phyloP scores from a whole-genome alignment of 208 protist genomes.

The Acanthamoeba sp. region DNA sequence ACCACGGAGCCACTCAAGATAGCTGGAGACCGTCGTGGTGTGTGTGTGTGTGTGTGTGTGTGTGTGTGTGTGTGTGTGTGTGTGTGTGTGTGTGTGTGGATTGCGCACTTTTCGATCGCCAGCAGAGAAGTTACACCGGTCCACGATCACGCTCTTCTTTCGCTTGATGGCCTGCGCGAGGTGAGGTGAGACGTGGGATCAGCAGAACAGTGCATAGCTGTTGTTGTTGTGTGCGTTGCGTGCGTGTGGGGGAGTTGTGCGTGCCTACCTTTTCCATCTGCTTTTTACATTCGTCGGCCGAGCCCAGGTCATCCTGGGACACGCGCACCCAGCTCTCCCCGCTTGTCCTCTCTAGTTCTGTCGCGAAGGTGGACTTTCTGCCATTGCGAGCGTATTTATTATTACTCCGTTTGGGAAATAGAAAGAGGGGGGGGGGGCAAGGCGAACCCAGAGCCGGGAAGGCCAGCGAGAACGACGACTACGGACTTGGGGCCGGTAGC shows the following conservation, averaged over 20 bases:
- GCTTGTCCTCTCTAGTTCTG: slow-evolving; percentile 23
- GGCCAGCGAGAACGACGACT: not conserved
- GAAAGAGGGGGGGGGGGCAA: not conserved
- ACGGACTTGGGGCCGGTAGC: not conserved
- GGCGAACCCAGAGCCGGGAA: slow-evolving; percentile 4
- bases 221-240: no score
- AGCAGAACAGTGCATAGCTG: no score
- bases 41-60: no score
- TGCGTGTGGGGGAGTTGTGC: not conserved
- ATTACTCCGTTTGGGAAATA: not conserved
- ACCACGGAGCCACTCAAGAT: not conserved
- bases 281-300: slow-evolving; percentile 31
- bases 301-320: slow-evolving; percentile 49
- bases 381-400: not conserved
- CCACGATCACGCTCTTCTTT: slow-evolving; percentile 25
- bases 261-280: slow-evolving; percentile 31
- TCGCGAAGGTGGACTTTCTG: slow-evolving; percentile 58
- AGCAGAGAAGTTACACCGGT: slow-evolving; percentile 39
- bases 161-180: slow-evolving; percentile 6
- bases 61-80: no score
- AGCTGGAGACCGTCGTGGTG: not conserved
- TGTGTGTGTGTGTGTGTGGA: no score
- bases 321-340: slow-evolving; percentile 31
- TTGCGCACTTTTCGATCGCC: slow-evolving; percentile 33
- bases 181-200: no score